Evolutionary conservation across 2,329 filamentous ascomycete genomes (phyloP), one percentile per base, ranked within the genome.

Genomic region (Fusarium beomiforme): DNA sequence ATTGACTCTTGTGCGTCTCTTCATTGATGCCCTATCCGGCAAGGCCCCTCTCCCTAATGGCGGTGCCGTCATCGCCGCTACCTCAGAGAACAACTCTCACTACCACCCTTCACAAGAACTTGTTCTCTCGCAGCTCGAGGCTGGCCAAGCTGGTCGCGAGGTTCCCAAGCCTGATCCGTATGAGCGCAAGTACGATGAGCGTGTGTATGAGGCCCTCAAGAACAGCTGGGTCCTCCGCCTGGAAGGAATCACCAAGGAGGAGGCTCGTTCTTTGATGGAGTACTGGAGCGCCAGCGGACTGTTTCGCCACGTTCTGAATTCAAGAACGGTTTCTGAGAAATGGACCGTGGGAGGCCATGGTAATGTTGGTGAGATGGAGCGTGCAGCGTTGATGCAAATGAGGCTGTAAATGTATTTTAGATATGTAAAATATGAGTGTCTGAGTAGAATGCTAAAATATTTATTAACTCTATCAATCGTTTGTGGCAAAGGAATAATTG

Each of bases 271-370:
- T 2, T 85, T 97, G 74, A 91, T 98, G 90, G 94, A 98, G 84
- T 98, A 98, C 83, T 98, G 95, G 86, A 94, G 93, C 8, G 90
- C 89, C 37, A 97, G 93, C 80, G 96, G 95, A 16, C 85, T 97
- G 78, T 79, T 97, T 78, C 88, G 92, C 70, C 85, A 88, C 67
- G 86, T 84, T 47, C 86, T 98, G 53, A 91, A 93, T 76, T 90
- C 95, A 77, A 84, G 84, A 70, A 86, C 87, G 69, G 91, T 98
- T 37, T 86, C 87, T 24, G 92, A 97, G 85, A 93, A 93, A 83
- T 97, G 95, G 94, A 90, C 90, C 51, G 79, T 98, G 74, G 90
- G 91, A 51, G 94, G 94, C 24, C 90, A 92, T 76, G 95, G 95
- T 19, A 88, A 95, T 55, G 86, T 97, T 47, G 94, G 94, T 11